phyloP scores from a whole-genome alignment of 2,329 filamentous ascomycete genomes.

The Torrubiellomyces zombiae region DNA sequence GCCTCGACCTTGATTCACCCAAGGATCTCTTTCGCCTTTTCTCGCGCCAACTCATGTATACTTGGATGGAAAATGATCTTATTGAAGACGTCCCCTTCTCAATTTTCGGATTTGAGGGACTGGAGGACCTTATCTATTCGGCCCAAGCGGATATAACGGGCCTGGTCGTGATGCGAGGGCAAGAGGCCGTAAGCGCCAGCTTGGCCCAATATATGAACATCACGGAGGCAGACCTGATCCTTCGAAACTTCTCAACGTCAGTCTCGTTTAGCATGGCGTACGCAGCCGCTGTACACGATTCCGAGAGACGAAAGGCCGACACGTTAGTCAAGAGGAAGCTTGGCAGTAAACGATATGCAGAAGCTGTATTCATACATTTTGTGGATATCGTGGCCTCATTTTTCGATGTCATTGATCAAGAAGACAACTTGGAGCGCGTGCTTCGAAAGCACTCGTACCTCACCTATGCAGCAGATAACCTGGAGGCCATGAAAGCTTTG shows the following conservation, averaged over 20 bases:
- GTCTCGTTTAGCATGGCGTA: constrained; percentile 73
- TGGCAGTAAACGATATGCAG: constrained; percentile 46
- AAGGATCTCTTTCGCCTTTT: constrained; percentile 68
- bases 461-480: constrained; percentile 41
- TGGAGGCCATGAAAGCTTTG: constrained; percentile 52
- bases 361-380: constrained; percentile 52
- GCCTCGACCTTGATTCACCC: constrained; percentile 47
- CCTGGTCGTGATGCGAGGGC: constrained; percentile 66
- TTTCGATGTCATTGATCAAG: constrained; percentile 62
- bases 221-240: constrained; percentile 40
- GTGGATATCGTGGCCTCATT: constrained; percentile 61
- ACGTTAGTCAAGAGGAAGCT: constrained; percentile 51
- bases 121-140: constrained; percentile 52
- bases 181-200: constrained; percentile 43
- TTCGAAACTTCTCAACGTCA: constrained; percentile 56
- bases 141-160: constrained; percentile 64
- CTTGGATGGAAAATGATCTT: constrained; percentile 58
- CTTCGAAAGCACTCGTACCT: constrained; percentile 44
- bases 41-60: constrained; percentile 75
- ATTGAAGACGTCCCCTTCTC: constrained; percentile 62
- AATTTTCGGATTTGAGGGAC: constrained; percentile 63
- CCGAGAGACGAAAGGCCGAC: constrained; percentile 39
- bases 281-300: constrained; percentile 12
- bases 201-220: constrained; percentile 42
- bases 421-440: constrained; percentile 53